A percentile compares a stretch with the other conserved stretches of the same genome.
These are phyloP conservation scores for Pueraria montana DNA, from an alignment of 306 rosid species.

Conservation along the genomic window DNA sequence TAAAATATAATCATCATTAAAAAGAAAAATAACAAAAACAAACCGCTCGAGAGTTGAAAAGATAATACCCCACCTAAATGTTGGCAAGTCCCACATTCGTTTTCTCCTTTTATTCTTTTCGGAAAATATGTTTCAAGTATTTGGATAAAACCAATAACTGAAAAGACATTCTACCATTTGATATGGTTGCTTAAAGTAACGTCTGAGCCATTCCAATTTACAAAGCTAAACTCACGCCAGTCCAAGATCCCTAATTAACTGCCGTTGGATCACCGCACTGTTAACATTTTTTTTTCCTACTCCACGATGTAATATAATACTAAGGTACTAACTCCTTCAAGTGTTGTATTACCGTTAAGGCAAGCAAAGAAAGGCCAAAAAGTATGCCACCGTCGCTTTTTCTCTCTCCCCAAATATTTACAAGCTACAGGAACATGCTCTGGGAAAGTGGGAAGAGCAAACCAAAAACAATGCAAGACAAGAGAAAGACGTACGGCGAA, in stretches of 20 bases:
- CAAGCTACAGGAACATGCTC: slow-evolving; percentile 10
- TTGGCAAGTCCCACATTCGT: slow-evolving; percentile 28
- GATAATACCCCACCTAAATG: no score
- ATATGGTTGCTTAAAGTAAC: slow-evolving; percentile 21
- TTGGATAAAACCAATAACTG: background rate
- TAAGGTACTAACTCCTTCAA: slow-evolving; percentile 29
- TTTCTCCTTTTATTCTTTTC: slow-evolving; percentile 31
- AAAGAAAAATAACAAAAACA: no score
- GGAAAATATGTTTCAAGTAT: background rate
- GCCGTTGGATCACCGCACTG: slow-evolving; percentile 29
- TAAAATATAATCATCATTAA: background rate
- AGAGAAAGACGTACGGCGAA: background rate
- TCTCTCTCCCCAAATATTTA: background rate
- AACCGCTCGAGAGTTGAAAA: no score
- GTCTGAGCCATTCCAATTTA: slow-evolving; percentile 30
- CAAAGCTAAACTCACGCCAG: slow-evolving; percentile 14
- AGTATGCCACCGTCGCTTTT: background rate
- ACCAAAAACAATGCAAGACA: slow-evolving; percentile 4
- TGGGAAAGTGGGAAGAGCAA: background rate
- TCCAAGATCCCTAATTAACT: slow-evolving; percentile 44
- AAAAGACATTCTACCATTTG: background rate
- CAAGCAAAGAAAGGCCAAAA: slow-evolving; percentile 23
- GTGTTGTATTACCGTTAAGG: slow-evolving; percentile 2
- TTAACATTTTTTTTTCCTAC: slow-evolving; percentile 12
- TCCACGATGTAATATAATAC: background rate